Evolutionary conservation across 2,329 filamentous ascomycete genomes (phyloP), one percentile per base, ranked within the genome.

Genomic region (Botrytis paeoniae): DNA sequence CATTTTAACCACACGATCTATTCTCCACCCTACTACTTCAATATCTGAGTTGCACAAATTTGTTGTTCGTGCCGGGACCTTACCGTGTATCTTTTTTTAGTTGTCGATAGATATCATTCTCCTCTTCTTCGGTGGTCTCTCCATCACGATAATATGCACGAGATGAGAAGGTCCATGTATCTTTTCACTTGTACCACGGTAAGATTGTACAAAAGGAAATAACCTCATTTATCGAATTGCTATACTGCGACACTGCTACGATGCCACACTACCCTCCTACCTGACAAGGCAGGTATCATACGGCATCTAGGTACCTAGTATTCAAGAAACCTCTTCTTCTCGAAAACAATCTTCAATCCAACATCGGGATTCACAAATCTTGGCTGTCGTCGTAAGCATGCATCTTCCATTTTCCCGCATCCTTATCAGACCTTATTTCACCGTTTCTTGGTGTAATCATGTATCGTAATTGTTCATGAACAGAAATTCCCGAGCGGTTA

Each of bases 401-500:
- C 16, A 41, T 62, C 54, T 54, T 54, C 48, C 48, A n/a, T 54
- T n/a, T 45, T 64, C 62, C 41, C 41, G 29, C 41, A 39, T 32
- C 57, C 69, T 70, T 43, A 35, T 39, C 20, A 48, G 41, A 20
- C 43, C 35, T 14, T 22, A 29, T 37, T 39, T 22, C 48, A 32
- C 37, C 35, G n/a, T 54, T 66, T 43, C 39, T 62, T 20, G 29
- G n/a, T 48, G 35, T 45, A 57, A 70, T 10, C n/a, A 25, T 20
- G 41, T 54, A n/a, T 25, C 25, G 48, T 14, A 54, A 54, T 54
- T 16, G 48, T 54, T 71, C 18, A 62, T n/a, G 9, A 32, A 29
- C 35, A 29, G 43, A 57, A 69, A 54, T 71, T 45, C n/a, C 45
- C 60, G 45, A 71, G 69, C 60, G 69, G 45, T 35, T 66, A 71